A percentile compares a stretch with the other conserved stretches of the same genome.
These are phyloP conservation scores for Earliella scabrosa DNA, from an alignment of 1,284 basidiomycete genomes.

Conservation along the genomic window DNA sequence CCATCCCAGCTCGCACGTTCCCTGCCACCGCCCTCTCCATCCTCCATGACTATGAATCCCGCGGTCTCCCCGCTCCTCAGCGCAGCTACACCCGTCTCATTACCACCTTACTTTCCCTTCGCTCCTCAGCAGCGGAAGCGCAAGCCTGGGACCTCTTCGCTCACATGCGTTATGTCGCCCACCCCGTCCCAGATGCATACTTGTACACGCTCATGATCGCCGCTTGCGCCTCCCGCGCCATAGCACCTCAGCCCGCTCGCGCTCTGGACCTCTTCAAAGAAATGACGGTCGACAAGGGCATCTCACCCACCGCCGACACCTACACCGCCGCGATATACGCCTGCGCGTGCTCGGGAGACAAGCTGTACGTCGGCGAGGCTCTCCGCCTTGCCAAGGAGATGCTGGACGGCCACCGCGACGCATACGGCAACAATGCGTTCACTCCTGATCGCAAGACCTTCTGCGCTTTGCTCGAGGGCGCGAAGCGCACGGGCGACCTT, in stretches of 20 bases:
- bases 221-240: constrained; percentile 63
- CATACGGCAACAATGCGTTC: constrained; percentile 56
- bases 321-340: constrained; percentile 87
- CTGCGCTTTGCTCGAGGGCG: constrained; percentile 85
- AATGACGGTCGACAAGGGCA: constrained; percentile 74
- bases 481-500: constrained; percentile 87
- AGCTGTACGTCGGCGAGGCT: constrained; percentile 73
- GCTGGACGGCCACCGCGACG: constrained; percentile 75
- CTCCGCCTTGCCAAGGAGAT: constrained; percentile 83
- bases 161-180: constrained; percentile 95
- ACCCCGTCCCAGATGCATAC: constrained; percentile 75
- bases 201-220: constrained; percentile 90
- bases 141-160: constrained; percentile 94
- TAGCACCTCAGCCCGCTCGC: constrained; percentile 75
- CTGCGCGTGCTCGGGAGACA: constrained; percentile 66
- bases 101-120: constrained; percentile 55
- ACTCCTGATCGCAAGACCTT: constrained; percentile 77
- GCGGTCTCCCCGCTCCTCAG: constrained; percentile 62
- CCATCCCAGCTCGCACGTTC: constrained; percentile 44
- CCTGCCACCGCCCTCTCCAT: constrained; percentile 60
- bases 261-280: constrained; percentile 94
- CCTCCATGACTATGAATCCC: constrained; percentile 69
- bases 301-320: constrained; percentile 69
- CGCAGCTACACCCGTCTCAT: constrained; percentile 70
- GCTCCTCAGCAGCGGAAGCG: constrained; percentile 56